Base-by-base conservation (phyloP, 2,329 filamentous ascomycete species). In the Fusarium sp. region DNA sequence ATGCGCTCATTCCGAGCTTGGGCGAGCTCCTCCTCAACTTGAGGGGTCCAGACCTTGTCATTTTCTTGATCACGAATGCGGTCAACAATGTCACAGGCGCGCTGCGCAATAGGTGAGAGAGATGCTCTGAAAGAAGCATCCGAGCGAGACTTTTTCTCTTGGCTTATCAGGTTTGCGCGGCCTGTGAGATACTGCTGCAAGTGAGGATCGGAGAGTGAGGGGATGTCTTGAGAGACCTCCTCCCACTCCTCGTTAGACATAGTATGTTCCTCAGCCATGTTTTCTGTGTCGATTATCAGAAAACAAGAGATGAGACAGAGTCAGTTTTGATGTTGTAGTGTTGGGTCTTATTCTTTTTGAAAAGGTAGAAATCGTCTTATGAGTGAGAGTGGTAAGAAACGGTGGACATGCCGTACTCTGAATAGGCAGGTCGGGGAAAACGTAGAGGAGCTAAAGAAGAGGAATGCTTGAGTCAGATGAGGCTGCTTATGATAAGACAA, bases 81-180 rank as follows among this genome's bases (percentile, higher is more conserved):
- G 9, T 90, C 87, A 53, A 97, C 92, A 68, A 98, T 95, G 57
- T 86, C 85, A 76, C 92, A 92, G 30, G 96, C 95, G 77, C 90
- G 88, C 65, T 85, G 85, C 6, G 93, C 94, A 72, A 94, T 90
- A 5, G 93, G 92, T 0, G 94, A 94, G 51, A 98, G 87, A 25
- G 88, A 87, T 69, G 91, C 85, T 52, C 89, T 87, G 82, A 96
- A 96, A 5, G 88, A 86, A 76, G 75, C 74, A 69, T 93, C 94
- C 78, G 94, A 94, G 63, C 94, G 90, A 75, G 92, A 88, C 75
- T 90, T 92, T 80, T 93, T 91, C 79, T 98, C 96, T 77, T 97
- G 88, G 20, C 85, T 85, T 61, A 97, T 91, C 55, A 98, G 86
- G 27, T 89, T 90, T 73, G 91, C 86, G 53, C 94, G 88, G 24